These are phyloP conservation scores for Apocynum venetum DNA, from an alignment of 257 asterid genomes.

Conservation along the genomic window DNA sequence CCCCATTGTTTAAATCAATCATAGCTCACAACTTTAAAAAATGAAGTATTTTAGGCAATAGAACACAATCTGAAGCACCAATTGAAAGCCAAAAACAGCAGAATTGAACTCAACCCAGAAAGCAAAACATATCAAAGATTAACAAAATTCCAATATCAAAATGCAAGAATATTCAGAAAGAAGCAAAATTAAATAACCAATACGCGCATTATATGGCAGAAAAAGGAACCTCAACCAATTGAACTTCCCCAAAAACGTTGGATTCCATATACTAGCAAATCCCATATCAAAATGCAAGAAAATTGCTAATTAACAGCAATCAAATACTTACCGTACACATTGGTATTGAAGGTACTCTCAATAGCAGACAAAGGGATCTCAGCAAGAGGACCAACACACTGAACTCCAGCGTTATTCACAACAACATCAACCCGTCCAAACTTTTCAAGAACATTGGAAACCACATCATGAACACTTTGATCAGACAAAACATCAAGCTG, in stretches of 20 bases:
- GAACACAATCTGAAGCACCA: background rate
- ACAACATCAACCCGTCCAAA: constrained; percentile 75
- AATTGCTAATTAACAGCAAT: background rate
- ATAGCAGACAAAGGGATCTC: constrained; percentile 72
- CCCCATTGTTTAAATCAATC: background rate
- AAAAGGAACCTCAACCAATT: background rate
- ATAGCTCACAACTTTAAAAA: background rate
- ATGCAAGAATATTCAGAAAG: background rate
- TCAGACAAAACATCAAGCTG: constrained; percentile 75
- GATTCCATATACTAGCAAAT: background rate
- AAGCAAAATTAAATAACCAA: background rate
- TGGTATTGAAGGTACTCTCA: constrained; percentile 70
- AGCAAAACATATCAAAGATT: background rate
- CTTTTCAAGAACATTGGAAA: constrained; percentile 53
- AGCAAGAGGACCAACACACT: constrained; percentile 83
- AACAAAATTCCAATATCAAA: background rate
- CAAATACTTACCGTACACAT: constrained; percentile 56
- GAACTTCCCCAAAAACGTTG: background rate
- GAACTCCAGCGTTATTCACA: constrained; percentile 92
- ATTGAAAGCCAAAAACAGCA: background rate
- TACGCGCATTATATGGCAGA: background rate
- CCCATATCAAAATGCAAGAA: background rate
- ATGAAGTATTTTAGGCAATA: background rate
- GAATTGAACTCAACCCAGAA: background rate
- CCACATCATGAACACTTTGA: constrained; percentile 54